Evolutionary conservation across 345 rosid genomes (phyloP).

Genomic region (Salix exigua): DNA sequence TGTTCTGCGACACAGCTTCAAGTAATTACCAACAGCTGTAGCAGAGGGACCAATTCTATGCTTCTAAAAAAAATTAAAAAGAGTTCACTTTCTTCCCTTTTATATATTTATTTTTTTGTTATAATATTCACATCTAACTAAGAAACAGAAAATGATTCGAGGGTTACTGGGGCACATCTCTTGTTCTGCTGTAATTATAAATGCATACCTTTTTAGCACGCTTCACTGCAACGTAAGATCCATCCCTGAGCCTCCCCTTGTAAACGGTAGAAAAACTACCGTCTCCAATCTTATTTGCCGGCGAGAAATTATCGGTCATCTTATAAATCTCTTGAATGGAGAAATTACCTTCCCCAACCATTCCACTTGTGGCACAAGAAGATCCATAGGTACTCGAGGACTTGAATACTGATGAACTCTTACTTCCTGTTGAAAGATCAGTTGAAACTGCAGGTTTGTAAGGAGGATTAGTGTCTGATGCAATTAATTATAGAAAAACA

Average conservation of each 20-base stretch:
- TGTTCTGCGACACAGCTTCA: constrained; percentile 47
- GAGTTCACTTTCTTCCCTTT: not conserved
- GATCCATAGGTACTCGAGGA: constrained; percentile 52
- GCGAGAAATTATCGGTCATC: constrained; percentile 72
- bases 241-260: constrained; percentile 77
- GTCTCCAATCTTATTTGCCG: constrained; percentile 61
- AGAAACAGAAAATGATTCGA: not conserved
- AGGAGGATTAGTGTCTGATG: constrained; percentile 11
- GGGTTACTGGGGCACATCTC: not conserved
- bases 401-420: constrained; percentile 34
- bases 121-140: not conserved
- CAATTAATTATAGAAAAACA: too few relatives aligned
- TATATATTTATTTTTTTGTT: not conserved
- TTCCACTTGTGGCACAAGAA: constrained; percentile 42
- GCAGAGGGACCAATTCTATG: not conserved
- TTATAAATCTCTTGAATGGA: constrained; percentile 62
- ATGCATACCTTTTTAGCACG: constrained; percentile 71
- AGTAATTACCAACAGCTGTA: constrained; percentile 5
- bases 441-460: constrained; percentile 42
- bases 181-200: not conserved
- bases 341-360: constrained; percentile 32
- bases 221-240: constrained; percentile 76
- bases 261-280: constrained; percentile 78
- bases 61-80: not conserved
- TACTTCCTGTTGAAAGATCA: constrained; percentile 50